Percentiles rank a stretch among this genome's conserved stretches.
Conservation (phyloP, 441 rosid species). For the Corymbia calophylla region DNA sequence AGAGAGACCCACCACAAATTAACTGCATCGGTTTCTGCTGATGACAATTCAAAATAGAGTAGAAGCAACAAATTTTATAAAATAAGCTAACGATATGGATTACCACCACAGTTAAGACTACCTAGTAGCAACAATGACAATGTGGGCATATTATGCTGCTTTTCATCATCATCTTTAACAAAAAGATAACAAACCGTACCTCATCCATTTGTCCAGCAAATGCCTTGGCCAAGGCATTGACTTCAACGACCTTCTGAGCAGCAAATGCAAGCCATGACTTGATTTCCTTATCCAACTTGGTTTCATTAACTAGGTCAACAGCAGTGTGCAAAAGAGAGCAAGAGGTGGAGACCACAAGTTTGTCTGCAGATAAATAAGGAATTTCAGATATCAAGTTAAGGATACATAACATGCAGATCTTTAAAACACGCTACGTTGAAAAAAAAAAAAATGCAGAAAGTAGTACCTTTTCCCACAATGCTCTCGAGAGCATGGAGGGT, state of each 20-base stretch:
- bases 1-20: background rate
- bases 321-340: slow-evolving; percentile 10
- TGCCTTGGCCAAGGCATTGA: slow-evolving; percentile 8
- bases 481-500: background rate
- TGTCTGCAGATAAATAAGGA: background rate
- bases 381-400: background rate
- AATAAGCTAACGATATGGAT: background rate
- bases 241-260: slow-evolving; percentile 13
- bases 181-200: background rate
- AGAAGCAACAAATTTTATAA: background rate
- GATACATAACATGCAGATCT: background rate
- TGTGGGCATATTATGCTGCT: background rate
- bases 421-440: background rate
- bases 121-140: background rate
- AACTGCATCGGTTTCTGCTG: background rate
- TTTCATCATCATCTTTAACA: background rate
- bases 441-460: background rate
- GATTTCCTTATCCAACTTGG: slow-evolving; percentile 8
- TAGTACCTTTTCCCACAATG: slow-evolving; percentile 2
- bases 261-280: slow-evolving; percentile 13
- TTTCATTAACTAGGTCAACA: slow-evolving; percentile 6
- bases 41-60: background rate
- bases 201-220: slow-evolving; percentile 5
- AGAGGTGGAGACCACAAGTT: slow-evolving; percentile 12
- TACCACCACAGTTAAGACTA: background rate